Conservation (phyloP, 164 flowering plant genomes). For the Stephania cephalantha region DNA sequence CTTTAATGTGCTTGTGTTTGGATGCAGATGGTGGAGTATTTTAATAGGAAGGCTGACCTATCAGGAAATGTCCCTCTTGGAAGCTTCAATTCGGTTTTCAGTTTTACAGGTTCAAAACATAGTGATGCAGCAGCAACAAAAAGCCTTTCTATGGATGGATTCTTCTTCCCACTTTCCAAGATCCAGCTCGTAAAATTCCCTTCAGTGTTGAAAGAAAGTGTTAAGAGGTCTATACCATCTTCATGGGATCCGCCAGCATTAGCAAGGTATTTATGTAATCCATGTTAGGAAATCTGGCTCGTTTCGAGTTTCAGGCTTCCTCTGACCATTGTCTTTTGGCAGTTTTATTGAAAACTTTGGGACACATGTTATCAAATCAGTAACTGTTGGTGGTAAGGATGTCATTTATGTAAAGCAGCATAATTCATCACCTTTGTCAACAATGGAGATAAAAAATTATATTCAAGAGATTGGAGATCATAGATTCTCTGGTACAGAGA, state of each 20-base stretch:
- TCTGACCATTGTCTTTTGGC: slow-evolving; percentile 21
- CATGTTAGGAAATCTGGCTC: not conserved
- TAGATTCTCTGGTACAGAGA: slow-evolving; percentile 51
- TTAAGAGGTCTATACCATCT: slow-evolving; percentile 53
- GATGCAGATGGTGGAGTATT: slow-evolving; percentile 73
- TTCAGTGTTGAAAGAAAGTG: slow-evolving; percentile 44
- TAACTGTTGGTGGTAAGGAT: slow-evolving; percentile 85
- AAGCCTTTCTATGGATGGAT: slow-evolving; percentile 63
- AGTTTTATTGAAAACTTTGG: slow-evolving; percentile 86
- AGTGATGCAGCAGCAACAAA: slow-evolving; percentile 61
- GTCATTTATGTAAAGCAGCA: slow-evolving; percentile 75
- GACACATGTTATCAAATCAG: slow-evolving; percentile 72
- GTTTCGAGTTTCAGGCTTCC: not conserved
- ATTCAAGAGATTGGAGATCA: slow-evolving; percentile 66
- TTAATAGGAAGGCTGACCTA: slow-evolving; percentile 48
- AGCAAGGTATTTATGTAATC: slow-evolving; percentile 41
- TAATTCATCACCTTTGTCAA: slow-evolving; percentile 51
- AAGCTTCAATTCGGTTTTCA: slow-evolving; percentile 68
- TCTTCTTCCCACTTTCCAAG: slow-evolving; percentile 53
- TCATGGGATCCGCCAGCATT: slow-evolving; percentile 75
- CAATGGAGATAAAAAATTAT: slow-evolving; percentile 62
- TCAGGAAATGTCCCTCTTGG: slow-evolving; percentile 56
- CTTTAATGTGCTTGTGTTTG: slow-evolving; percentile 11
- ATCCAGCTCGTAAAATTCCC: slow-evolving; percentile 44
- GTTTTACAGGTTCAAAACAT: slow-evolving; percentile 57